Evolutionary conservation across 2,329 filamentous ascomycete species (phyloP), one percentile per base, ranked within the genome.

Genomic region (Cytospora leucostoma): DNA sequence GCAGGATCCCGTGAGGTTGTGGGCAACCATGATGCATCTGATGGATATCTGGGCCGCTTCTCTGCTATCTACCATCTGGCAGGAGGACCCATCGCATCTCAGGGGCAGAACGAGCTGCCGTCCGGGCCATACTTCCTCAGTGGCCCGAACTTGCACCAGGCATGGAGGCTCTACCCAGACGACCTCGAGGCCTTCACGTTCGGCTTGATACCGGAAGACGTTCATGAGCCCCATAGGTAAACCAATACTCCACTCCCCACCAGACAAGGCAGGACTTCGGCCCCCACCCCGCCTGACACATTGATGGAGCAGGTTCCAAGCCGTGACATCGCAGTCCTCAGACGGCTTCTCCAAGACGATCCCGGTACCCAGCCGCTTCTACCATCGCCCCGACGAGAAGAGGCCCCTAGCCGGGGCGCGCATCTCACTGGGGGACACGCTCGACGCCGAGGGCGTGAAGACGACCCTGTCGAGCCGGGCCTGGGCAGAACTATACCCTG

Each of bases 391-490:
- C 7, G 21, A 6, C 56, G 11, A 40, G 8, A 54, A 65, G 7
- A 74, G 73, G 37, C 77, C 76, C 0, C 68, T 79, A 8, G 76
- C 71, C 15, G 78, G 78, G 17, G 62, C 72, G 17, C 76, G 78
- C 4, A 61, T 78, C 4, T 69, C 75, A 27, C 64, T 79, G 12
- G 70, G 72, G 19, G 77, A 80, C 40, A 66, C 70, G 4, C 66
- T 73, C 38, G 69, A 73, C 3, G 62, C 79, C 0, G 66, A 70
- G n/a, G 87, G 87, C 1, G 72, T 87, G 0, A 78, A 78, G 13
- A 87, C 84, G 0, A 79, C 79, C 1, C 77, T 82, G 37, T 87
- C 86, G 0, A 88, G 85, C 61, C 76, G 83, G 37, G 82, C 85
- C 1, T 89, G 82, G 78, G 80, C 80, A 27, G 74, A 80, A 38